Evolutionary conservation across 768 basidiomycete genomes (phyloP).

Genomic region (Pluteus cervinus): DNA sequence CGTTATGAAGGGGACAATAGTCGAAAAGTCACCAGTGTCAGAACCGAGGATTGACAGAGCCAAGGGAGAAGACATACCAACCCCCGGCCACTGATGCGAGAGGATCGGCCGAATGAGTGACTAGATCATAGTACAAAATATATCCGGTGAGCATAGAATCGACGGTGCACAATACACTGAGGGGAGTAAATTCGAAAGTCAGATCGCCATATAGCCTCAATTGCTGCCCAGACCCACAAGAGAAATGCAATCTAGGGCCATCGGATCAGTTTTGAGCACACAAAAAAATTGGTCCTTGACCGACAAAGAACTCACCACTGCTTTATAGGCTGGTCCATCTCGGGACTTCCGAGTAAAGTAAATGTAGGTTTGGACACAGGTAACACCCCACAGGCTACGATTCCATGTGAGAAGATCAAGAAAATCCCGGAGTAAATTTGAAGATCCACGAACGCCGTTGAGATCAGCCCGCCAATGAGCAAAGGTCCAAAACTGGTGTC

Average conservation of each 20-base stretch:
- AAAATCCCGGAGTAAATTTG: too few species aligned
- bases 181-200: slow-evolving; percentile 7
- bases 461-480: too few species aligned
- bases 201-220: too few species aligned
- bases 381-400: slow-evolving; percentile 52
- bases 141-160: slow-evolving; percentile 47
- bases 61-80: too few species aligned
- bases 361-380: slow-evolving; percentile 46
- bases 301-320: not conserved
- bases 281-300: not conserved
- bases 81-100: slow-evolving; percentile 34
- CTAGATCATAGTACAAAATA: slow-evolving; percentile 53
- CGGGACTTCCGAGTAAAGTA: slow-evolving; percentile 36
- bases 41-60: too few species aligned
- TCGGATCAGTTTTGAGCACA: not conserved
- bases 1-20: too few species aligned
- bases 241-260: too few species aligned
- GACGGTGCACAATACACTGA: slow-evolving; percentile 50
- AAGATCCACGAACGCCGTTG: too few species aligned
- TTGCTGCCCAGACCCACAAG: not conserved
- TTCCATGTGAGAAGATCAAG: too few species aligned
- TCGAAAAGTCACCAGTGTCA: too few species aligned
- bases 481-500: too few species aligned
- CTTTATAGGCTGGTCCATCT: slow-evolving; percentile 18
- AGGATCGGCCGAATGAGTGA: slow-evolving; percentile 47